Conservation (phyloP, 805 yeast species). For the Wickerhamomyces strasburgensis region DNA sequence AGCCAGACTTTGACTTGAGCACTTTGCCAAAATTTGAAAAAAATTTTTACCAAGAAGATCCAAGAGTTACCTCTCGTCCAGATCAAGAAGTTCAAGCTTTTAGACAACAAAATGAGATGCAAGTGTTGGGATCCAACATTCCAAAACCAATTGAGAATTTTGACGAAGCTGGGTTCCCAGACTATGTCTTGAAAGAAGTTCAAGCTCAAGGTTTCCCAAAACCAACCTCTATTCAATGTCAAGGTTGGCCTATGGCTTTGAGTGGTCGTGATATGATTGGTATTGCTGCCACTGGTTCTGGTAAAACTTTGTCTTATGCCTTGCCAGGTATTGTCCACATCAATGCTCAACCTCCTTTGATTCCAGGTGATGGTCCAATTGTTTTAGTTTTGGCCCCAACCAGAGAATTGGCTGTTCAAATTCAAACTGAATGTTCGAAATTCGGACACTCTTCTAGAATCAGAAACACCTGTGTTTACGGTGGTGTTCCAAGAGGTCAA, state of each 20-base stretch:
- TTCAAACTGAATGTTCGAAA: conserved; percentile 92
- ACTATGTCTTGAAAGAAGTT: conserved; percentile 84
- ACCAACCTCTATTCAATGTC: conserved; percentile 97
- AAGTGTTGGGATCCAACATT: conserved; percentile 72
- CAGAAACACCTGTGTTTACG: conserved; percentile 95
- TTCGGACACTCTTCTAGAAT: conserved; percentile 90
- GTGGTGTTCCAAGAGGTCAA: conserved; percentile 98
- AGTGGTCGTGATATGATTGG: conserved; percentile 99
- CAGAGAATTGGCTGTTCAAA: conserved; percentile 97
- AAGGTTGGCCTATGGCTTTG: conserved; percentile 99
- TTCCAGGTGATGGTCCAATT: conserved; percentile 96
- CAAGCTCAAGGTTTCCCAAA: conserved; percentile 86
- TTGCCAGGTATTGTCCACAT: conserved; percentile 96
- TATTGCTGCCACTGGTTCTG: conserved; percentile 98
- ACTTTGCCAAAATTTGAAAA: conserved; percentile 86
- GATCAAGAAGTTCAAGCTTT: conserved; percentile 69
- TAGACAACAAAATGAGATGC: conserved; percentile 85
- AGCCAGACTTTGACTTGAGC: conserved; percentile 78
- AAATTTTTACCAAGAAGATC: conserved; percentile 88
- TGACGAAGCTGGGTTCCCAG: conserved; percentile 98
- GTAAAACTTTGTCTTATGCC: conserved; percentile 96
- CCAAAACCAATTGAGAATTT: conserved; percentile 92
- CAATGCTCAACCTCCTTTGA: conserved; percentile 92
- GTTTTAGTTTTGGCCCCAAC: conserved; percentile 96
- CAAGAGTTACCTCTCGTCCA: conserved; percentile 67